phyloP scores from a whole-genome alignment of 768 basidiomycete species.

The Cubamyces sp. region DNA sequence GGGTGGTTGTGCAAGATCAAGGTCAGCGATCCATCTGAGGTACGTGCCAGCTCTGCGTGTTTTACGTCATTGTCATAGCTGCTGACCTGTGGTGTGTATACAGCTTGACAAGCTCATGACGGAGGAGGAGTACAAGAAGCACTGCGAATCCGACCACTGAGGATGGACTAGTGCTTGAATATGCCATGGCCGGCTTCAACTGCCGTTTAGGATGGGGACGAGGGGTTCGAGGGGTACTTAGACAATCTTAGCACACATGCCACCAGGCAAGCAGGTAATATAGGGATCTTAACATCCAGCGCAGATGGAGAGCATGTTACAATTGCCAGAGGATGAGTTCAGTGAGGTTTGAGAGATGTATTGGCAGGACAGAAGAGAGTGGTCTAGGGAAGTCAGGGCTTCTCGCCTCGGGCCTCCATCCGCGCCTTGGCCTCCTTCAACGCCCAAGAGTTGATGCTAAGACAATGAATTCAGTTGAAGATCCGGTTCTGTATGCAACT shows the following conservation, averaged over 20 bases:
- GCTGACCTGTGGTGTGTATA: conserved; percentile 5
- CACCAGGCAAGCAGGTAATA: conserved; percentile 17
- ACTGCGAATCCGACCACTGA: conserved; percentile 46
- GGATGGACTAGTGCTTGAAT: neutral
- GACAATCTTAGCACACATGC: conserved; percentile 22
- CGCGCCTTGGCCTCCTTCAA: conserved; percentile 85
- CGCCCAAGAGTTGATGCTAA: conserved; percentile 91
- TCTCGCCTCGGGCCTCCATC: conserved; percentile 92
- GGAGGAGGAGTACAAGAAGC: conserved; percentile 72
- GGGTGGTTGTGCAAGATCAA: conserved; percentile 98
- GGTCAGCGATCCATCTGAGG: conserved; percentile 77
- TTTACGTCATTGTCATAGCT: neutral
- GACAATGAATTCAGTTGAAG: neutral
- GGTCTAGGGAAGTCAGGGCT: conserved; percentile 63
- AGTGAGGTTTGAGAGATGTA: conserved; percentile 5
- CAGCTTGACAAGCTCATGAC: conserved; percentile 76
- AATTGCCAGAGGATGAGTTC: neutral
- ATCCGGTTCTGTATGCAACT: neutral
- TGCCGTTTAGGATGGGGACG: conserved; percentile 9
- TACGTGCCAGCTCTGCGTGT: conserved; percentile 38
- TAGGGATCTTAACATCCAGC: conserved; percentile 19
- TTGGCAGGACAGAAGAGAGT: conserved; percentile 25
- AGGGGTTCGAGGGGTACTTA: neutral
- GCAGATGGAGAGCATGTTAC: neutral
- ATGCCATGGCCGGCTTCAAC: conserved; percentile 19